Evolutionary conservation across 192 early-diverging fungal genomes (phyloP).

Genomic region (Helicostylum pulchrum): DNA sequence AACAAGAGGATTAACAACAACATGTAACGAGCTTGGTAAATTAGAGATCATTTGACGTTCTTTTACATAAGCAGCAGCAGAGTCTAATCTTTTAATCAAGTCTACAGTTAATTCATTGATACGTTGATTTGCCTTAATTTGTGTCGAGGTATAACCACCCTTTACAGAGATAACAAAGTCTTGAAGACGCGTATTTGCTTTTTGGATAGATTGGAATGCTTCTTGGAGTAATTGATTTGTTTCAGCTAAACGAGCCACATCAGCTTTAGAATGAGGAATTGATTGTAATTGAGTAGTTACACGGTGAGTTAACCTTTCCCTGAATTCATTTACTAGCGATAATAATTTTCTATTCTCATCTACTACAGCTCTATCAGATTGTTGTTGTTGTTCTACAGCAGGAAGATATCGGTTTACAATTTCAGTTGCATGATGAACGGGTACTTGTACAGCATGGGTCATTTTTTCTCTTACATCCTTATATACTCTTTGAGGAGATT

Average conservation of each 20-base stretch:
- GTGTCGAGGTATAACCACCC: constrained; percentile 17
- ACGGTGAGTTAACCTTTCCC: constrained; percentile 12
- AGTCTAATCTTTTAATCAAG: constrained; percentile 34
- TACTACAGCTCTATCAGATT: no score
- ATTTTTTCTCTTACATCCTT: constrained; percentile 1
- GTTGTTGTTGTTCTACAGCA: no score
- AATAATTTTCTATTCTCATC: no score
- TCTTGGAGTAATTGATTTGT: constrained; percentile 29
- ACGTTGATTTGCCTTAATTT: constrained; percentile 19
- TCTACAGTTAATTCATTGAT: constrained; percentile 32
- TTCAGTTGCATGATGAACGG: no score
- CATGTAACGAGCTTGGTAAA: constrained; percentile 44
- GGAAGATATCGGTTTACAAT: no score
- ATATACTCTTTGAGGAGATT: constrained; percentile 3
- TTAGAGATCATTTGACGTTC: constrained; percentile 27
- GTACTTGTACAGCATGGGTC: neutral
- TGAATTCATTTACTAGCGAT: no score
- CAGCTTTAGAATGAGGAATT: constrained; percentile 23
- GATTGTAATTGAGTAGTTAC: constrained; percentile 17
- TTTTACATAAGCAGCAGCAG: constrained; percentile 43
- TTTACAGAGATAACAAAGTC: constrained; percentile 13
- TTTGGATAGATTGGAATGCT: constrained; percentile 19
- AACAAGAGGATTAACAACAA: constrained; percentile 41
- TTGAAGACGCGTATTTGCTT: constrained; percentile 19
- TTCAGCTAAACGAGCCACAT: constrained; percentile 24